These are phyloP conservation scores for Cucurbita argyrosperma DNA, from an alignment of 306 rosid genomes.

Conservation along the genomic window DNA sequence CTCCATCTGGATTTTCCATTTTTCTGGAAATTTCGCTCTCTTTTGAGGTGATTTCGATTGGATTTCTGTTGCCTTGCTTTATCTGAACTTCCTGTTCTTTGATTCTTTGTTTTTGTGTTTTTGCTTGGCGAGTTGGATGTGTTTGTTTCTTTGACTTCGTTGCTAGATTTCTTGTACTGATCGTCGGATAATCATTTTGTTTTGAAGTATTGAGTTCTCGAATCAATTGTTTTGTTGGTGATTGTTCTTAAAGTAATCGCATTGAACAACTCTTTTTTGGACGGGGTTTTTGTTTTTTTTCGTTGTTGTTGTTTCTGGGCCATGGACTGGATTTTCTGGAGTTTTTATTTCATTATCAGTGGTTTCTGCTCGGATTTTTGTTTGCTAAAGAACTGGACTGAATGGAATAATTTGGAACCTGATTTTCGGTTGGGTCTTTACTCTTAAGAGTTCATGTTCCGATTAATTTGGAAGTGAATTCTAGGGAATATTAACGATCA, in stretches of 20 bases:
- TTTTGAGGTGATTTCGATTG: background rate
- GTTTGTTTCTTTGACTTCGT: background rate
- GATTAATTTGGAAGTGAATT: background rate
- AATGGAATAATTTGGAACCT: background rate
- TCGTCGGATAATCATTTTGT: background rate
- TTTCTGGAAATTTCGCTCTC: background rate
- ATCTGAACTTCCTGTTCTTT: background rate
- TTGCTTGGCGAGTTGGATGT: background rate
- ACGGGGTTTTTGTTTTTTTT: background rate
- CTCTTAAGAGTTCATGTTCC: background rate
- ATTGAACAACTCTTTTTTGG: background rate
- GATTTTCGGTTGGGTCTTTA: background rate
- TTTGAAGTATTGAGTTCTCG: background rate
- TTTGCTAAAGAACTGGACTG: background rate
- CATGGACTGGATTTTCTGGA: background rate
- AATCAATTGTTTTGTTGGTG: background rate
- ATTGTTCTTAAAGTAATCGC: background rate
- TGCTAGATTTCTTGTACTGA: background rate
- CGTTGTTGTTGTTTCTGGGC: background rate
- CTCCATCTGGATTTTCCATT: background rate
- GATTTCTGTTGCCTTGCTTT: background rate
- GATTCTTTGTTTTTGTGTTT: background rate
- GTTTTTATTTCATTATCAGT: background rate
- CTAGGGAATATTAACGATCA: background rate
- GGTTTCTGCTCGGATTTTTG: background rate